Conservation (phyloP, 108 stramenopile species). For the Cylindrotheca fusiformis region DNA sequence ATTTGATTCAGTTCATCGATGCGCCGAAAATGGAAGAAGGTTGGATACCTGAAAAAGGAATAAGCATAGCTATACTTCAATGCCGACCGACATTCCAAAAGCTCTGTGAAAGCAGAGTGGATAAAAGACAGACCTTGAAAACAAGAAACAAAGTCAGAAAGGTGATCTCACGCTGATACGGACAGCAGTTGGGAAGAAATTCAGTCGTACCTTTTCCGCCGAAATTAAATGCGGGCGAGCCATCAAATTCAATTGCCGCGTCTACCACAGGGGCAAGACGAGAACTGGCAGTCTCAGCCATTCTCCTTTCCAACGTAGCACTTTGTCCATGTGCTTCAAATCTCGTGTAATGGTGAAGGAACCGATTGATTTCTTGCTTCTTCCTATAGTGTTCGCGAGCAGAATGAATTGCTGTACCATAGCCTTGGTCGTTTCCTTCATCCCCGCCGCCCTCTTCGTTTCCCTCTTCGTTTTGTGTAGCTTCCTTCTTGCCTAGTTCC, state of each 20-base stretch:
- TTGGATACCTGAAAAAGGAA: slow-evolving; percentile 47
- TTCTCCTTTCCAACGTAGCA: slow-evolving; percentile 42
- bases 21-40: slow-evolving; percentile 7
- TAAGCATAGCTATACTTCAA: slow-evolving; percentile 55
- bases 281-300: slow-evolving; percentile 40
- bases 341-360: slow-evolving; percentile 53
- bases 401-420: slow-evolving; percentile 50
- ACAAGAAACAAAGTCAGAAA: not conserved
- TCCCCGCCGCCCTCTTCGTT: not conserved
- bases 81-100: slow-evolving; percentile 50
- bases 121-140: slow-evolving; percentile 40
- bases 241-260: slow-evolving; percentile 45
- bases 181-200: not conserved
- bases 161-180: not conserved
- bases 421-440: slow-evolving; percentile 25
- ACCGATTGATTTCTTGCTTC: slow-evolving; percentile 42
- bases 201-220: slow-evolving; percentile 23
- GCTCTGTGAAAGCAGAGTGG: slow-evolving; percentile 53
- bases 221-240: slow-evolving; percentile 39
- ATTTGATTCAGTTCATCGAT: slow-evolving; percentile 10
- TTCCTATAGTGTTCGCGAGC: slow-evolving; percentile 27
- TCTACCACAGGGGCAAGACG: slow-evolving; percentile 47
- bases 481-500: slow-evolving; percentile 10
- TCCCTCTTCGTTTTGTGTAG: not conserved
- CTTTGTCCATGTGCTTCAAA: slow-evolving; percentile 54